Conservation (phyloP, 768 basidiomycete species). For the Gyrodon lividus region DNA sequence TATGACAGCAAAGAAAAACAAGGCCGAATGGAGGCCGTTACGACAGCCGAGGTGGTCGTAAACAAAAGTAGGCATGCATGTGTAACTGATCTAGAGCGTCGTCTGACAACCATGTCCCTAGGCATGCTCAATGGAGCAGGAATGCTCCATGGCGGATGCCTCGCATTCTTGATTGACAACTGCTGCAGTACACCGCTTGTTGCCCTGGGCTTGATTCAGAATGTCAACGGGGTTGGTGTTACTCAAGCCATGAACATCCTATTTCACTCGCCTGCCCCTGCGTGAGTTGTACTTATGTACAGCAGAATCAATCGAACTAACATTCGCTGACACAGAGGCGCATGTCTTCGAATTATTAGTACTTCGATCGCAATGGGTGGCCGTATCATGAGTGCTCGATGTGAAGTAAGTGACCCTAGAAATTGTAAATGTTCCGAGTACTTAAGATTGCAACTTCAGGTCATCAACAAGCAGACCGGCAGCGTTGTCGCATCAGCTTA, state of each 20-base stretch:
- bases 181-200: constrained; percentile 70
- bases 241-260: constrained; percentile 69
- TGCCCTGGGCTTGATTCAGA: constrained; percentile 58
- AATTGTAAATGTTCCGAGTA: not conserved
- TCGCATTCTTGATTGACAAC: constrained; percentile 74
- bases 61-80: constrained; percentile 48
- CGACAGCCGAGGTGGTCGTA: constrained; percentile 61
- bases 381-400: constrained; percentile 67
- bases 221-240: constrained; percentile 70
- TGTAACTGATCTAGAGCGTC: not conserved
- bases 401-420: constrained; percentile 50
- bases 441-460: constrained; percentile 34
- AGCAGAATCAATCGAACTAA: constrained; percentile 7
- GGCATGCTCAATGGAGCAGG: constrained; percentile 77
- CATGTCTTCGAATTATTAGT: constrained; percentile 56
- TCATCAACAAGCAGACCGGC: constrained; percentile 58
- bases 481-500: constrained; percentile 64
- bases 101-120: constrained; percentile 22
- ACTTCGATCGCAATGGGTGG: constrained; percentile 67
- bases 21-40: constrained; percentile 57
- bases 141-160: constrained; percentile 74
- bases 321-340: constrained; percentile 43
- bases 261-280: constrained; percentile 66
- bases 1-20: constrained; percentile 46
- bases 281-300: constrained; percentile 39